Conservation (phyloP, 2,329 filamentous ascomycete species). For the Fusarium succisae region DNA sequence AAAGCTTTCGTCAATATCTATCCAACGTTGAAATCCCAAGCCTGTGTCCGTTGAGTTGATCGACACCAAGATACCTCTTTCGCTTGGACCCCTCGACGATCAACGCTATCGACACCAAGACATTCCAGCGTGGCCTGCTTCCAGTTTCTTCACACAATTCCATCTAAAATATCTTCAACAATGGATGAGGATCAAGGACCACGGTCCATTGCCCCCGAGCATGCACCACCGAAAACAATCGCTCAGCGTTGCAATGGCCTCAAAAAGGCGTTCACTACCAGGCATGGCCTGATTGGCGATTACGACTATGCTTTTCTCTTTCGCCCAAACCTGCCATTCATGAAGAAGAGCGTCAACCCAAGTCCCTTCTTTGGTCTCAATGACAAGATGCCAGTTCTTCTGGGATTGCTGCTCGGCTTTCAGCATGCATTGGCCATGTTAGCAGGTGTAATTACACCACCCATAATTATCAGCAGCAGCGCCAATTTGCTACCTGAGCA, state of each 20-base stretch:
- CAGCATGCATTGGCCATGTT: slow-evolving; percentile 84
- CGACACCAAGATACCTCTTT: slow-evolving; percentile 7
- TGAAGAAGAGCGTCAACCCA: slow-evolving; percentile 62
- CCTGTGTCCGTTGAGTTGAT: slow-evolving; percentile 4
- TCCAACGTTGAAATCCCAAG: not conserved
- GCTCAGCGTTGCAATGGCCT: slow-evolving; percentile 41
- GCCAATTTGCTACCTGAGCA: slow-evolving; percentile 69
- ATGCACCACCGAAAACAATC: slow-evolving; percentile 46
- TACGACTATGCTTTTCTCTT: slow-evolving; percentile 95
- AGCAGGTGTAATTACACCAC: slow-evolving; percentile 79
- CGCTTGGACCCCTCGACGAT: slow-evolving; percentile 4
- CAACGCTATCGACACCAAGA: not conserved
- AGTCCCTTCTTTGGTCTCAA: slow-evolving; percentile 88
- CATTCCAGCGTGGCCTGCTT: not conserved
- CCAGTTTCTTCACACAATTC: slow-evolving; percentile 9
- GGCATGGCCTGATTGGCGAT: slow-evolving; percentile 79
- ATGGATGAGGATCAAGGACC: slow-evolving; percentile 69
- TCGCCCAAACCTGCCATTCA: slow-evolving; percentile 82
- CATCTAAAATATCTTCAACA: slow-evolving; percentile 9
- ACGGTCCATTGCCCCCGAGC: slow-evolving; percentile 57
- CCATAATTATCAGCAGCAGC: slow-evolving; percentile 73
- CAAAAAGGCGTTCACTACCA: slow-evolving; percentile 60
- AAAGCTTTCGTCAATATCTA: not conserved
- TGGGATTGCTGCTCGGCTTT: slow-evolving; percentile 79
- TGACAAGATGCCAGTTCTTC: slow-evolving; percentile 77